Evolutionary conservation across 176 grass and related monocot species (phyloP).

Genomic region (Juncus inflexus): DNA sequence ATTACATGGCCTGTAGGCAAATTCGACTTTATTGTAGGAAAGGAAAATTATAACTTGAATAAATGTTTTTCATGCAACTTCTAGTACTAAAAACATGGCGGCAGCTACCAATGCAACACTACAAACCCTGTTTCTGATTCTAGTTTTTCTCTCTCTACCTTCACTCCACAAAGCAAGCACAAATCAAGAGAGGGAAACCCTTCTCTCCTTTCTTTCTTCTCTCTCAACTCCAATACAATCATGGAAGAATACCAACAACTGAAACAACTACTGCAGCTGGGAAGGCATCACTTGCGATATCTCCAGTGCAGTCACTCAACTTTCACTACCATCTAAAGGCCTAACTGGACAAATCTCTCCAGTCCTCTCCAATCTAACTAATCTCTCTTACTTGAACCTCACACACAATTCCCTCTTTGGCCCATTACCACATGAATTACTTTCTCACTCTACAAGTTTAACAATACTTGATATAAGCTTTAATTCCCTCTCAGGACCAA

Average conservation of each 20-base stretch:
- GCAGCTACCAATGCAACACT: conserved; percentile 6
- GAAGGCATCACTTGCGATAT: conserved; percentile 45
- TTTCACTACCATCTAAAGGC: conserved; percentile 42
- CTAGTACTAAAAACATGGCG: conserved; percentile 19
- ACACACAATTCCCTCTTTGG: conserved; percentile 43
- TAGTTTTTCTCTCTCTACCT: conserved; percentile 24
- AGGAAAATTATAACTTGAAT: no score
- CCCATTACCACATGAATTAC: conserved; percentile 35
- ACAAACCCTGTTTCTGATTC: conserved; percentile 7
- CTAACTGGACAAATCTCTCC: conserved; percentile 41
- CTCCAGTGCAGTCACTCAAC: conserved; percentile 27
- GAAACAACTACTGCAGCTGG: conserved; percentile 61
- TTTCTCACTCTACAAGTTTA: conserved; percentile 40
- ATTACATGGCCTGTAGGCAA: no score
- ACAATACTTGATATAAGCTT: conserved; percentile 62
- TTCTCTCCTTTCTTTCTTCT: conserved; percentile 44
- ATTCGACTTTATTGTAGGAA: no score
- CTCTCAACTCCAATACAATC: conserved; percentile 26
- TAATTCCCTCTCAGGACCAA: conserved; percentile 33
- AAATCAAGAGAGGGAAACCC: conserved; percentile 45
- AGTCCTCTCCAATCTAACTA: conserved; percentile 43
- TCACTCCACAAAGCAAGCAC: conserved; percentile 39
- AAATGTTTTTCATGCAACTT: no score
- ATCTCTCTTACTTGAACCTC: conserved; percentile 45
- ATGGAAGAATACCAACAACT: conserved; percentile 37